Evolutionary conservation across 2,329 filamentous ascomycete genomes (phyloP).

Genomic region (Phoma herbarum): DNA sequence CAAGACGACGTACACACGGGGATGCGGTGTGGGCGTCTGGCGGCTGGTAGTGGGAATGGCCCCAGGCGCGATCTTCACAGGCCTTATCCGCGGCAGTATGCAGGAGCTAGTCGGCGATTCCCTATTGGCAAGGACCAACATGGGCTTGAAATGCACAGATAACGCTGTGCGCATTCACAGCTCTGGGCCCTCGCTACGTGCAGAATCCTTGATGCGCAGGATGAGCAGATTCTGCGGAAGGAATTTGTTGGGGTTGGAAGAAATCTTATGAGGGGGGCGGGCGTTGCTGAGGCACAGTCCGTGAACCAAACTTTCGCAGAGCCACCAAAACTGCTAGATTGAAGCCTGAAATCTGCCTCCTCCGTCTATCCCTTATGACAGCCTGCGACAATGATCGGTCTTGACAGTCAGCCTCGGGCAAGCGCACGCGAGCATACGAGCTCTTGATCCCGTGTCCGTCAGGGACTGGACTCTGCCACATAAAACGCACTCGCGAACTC

Average conservation of each 20-base stretch:
- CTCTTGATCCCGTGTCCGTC: constrained; percentile 1
- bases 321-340: neutral
- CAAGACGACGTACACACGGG: constrained; percentile 30
- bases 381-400: constrained; percentile 3
- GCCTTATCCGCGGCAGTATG: constrained; percentile 22
- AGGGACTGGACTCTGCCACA: constrained; percentile 8
- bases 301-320: constrained; percentile 4
- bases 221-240: constrained; percentile 19
- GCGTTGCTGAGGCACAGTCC: constrained; percentile 7
- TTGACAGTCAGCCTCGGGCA: constrained; percentile 8
- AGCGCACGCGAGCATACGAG: constrained; percentile 12
- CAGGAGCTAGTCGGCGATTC: constrained; percentile 19
- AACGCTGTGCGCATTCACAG: constrained; percentile 19
- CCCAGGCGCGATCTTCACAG: constrained; percentile 25
- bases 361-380: constrained; percentile 10
- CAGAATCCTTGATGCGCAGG: constrained; percentile 8
- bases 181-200: constrained; percentile 13
- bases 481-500: constrained; percentile 15
- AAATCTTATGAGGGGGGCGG: neutral
- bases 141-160: constrained; percentile 16
- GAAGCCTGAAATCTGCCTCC: neutral
- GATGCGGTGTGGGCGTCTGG: constrained; percentile 16
- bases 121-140: constrained; percentile 15
- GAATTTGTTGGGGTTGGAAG: constrained; percentile 18
- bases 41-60: constrained; percentile 22